These are phyloP conservation scores for Oldenlandia corymbosa DNA, from an alignment of 257 asterid species.

Conservation along the genomic window DNA sequence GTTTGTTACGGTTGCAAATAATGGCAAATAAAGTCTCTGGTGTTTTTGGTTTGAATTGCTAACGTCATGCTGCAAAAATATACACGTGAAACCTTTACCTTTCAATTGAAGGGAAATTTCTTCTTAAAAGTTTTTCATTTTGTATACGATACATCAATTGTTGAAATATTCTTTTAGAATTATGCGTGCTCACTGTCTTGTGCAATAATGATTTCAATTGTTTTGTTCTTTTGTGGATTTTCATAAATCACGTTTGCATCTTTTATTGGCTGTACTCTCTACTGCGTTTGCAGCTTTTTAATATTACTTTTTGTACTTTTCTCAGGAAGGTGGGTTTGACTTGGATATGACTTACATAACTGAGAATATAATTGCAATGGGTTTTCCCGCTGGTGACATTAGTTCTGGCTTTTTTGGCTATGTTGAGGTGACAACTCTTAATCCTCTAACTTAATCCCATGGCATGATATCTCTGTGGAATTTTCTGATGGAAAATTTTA, in stretches of 20 bases:
- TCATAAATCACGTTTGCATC: background rate
- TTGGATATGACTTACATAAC: slow-evolving; percentile 98
- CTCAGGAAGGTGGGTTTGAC: slow-evolving; percentile 98
- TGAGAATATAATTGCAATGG: slow-evolving; percentile 99
- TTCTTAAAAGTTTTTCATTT: background rate
- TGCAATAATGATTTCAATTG: background rate
- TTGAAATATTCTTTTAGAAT: background rate
- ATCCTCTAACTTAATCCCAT: slow-evolving; percentile 8
- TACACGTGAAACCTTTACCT: background rate
- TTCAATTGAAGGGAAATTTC: background rate
- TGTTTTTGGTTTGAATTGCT: background rate
- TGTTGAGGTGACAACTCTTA: slow-evolving; percentile 62
- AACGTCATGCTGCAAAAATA: background rate
- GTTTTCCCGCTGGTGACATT: slow-evolving; percentile 99
- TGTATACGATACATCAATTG: background rate
- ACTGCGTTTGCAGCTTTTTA: slow-evolving; percentile 3
- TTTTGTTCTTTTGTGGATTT: background rate
- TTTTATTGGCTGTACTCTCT: background rate
- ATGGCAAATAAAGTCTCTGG: background rate
- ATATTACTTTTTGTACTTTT: slow-evolving; percentile 18
- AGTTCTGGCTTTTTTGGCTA: slow-evolving; percentile 97
- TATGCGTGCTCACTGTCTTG: background rate
- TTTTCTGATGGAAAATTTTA: slow-evolving; percentile 25
- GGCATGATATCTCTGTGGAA: slow-evolving; percentile 10
- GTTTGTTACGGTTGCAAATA: too few species aligned